Base-by-base conservation (phyloP, 805 yeast genomes). In the Ogataea dorogensis region DNA sequence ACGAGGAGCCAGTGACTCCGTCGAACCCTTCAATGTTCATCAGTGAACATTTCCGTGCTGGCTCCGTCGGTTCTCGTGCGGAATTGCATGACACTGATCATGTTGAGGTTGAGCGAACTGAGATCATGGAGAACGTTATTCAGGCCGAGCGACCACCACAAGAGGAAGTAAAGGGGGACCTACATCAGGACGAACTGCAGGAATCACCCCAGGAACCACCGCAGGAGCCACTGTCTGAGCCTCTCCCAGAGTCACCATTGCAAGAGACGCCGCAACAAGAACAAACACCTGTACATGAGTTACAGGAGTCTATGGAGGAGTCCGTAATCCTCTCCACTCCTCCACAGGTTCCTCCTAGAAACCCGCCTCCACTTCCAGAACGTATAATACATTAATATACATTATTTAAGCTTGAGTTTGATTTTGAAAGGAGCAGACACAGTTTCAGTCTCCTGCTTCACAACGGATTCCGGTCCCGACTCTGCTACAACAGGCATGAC, bases 1-100 rank as follows among this genome's bases (percentile, higher is more conserved):
- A n/a, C 13, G 39, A 30, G 11, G 37, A 35, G 15, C 35, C 28
- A 19, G 10, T 29, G 21, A n/a, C 44, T 7, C 30, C 49, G 26
- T 24, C 58, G 33, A 30, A 40, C 34, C 56, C 59, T 3, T 43
- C 50, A 18, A 53, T 53, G 57, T 54, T 54, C 24, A 44, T 52
- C 15, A 47, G 36, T 31, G 59, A 54, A 14, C 44, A 40, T 13
- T 46, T 53, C 28, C 47, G 44, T 19, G 35, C 31, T 16, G 35
- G 42, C 17, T 27, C 50, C 14, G 2, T 28, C 8, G 28, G 40
- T 12, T 22, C 34, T 10, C 20, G 20, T 12, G 31, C 17, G 17
- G 21, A 22, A 13, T 17, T 11, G 4, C 12, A 16, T 10, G 31
- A 28, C 7, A 6, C 26, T 13, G 14, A 19, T 7, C 9, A 19